These are phyloP conservation scores for Tulasnella sp. DNA, from an alignment of 768 basidiomycete genomes.

Conservation along the genomic window DNA sequence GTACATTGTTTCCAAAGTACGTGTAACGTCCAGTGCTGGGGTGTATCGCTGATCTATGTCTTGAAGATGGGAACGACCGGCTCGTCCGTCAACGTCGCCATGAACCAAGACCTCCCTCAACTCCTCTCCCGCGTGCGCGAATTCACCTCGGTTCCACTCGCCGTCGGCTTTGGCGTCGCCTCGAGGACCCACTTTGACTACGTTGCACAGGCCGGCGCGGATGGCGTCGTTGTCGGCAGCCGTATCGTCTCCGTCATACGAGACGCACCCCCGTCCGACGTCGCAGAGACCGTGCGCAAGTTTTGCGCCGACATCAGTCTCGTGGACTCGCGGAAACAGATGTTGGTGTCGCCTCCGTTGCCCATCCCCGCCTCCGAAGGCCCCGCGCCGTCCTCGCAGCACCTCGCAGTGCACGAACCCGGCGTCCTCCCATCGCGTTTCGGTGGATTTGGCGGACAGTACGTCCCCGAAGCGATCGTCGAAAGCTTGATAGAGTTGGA, in stretches of 20 bases:
- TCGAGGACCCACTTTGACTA: slow-evolving; percentile 78
- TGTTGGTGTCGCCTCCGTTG: slow-evolving; percentile 21
- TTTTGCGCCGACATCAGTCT: slow-evolving; percentile 64
- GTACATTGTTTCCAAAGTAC: slow-evolving; percentile 89
- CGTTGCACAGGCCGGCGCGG: slow-evolving; percentile 79
- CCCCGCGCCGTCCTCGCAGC: slow-evolving; percentile 20
- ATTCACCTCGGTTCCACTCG: slow-evolving; percentile 68
- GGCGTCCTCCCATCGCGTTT: slow-evolving; percentile 66
- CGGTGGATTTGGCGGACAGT: slow-evolving; percentile 93
- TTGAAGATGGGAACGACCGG: slow-evolving; percentile 94
- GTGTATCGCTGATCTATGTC: not conserved
- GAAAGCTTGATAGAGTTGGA: slow-evolving; percentile 83
- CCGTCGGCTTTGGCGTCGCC: slow-evolving; percentile 94
- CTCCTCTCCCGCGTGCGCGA: slow-evolving; percentile 74
- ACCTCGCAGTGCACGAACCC: slow-evolving; percentile 28
- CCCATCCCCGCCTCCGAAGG: slow-evolving; percentile 27
- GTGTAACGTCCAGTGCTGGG: slow-evolving; percentile 17
- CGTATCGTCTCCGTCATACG: slow-evolving; percentile 73
- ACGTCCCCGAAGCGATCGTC: slow-evolving; percentile 92
- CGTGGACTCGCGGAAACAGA: slow-evolving; percentile 23
- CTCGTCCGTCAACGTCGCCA: slow-evolving; percentile 56
- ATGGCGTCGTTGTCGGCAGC: slow-evolving; percentile 90
- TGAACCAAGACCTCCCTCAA: slow-evolving; percentile 68
- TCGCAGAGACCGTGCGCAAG: slow-evolving; percentile 45
- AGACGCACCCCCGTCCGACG: slow-evolving; percentile 29